phyloP scores from a whole-genome alignment of 495 filamentous ascomycete genomes.

The Cetradonia linearis region DNA sequence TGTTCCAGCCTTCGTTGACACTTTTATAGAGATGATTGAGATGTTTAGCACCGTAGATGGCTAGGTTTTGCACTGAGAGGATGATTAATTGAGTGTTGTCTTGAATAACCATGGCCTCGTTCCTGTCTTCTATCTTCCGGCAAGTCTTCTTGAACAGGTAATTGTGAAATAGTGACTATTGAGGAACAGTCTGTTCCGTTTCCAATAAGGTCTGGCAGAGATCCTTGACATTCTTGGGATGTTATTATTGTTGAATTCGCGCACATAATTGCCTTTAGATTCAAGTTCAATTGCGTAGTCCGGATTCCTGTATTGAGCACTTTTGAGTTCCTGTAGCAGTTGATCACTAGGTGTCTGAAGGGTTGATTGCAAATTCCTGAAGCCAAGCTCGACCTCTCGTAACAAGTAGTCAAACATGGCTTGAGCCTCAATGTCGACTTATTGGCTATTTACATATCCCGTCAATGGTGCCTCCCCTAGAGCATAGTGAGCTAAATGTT shows the following conservation, averaged over 20 bases:
- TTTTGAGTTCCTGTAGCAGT: too few species aligned
- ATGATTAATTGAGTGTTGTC: slow-evolving; percentile 34
- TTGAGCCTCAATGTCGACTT: too few species aligned
- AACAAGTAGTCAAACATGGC: too few species aligned
- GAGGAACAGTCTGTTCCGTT: slow-evolving; percentile 26
- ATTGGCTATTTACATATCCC: too few species aligned
- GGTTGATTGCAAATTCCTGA: too few species aligned
- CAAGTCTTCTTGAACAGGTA: slow-evolving; percentile 30
- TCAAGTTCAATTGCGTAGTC: slow-evolving; percentile 29
- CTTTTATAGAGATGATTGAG: slow-evolving; percentile 33
- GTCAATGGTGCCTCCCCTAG: too few species aligned
- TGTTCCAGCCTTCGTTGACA: slow-evolving; percentile 37
- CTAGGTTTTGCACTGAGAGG: slow-evolving; percentile 31
- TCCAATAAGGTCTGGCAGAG: slow-evolving; percentile 29
- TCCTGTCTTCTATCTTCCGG: slow-evolving; percentile 27
- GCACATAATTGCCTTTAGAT: slow-evolving; percentile 36
- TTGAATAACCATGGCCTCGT: slow-evolving; percentile 33
- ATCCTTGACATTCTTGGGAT: slow-evolving; percentile 23
- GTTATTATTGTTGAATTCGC: slow-evolving; percentile 27
- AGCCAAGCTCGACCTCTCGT: too few species aligned
- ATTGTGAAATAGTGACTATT: slow-evolving; percentile 32
- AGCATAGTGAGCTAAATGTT: too few species aligned
- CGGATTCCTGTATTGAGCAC: slow-evolving; percentile 31
- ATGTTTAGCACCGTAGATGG: slow-evolving; percentile 24
- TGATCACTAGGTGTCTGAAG: too few species aligned